A percentile compares a stretch with the other conserved stretches of the same genome.
These are phyloP conservation scores for Epithele typhae DNA, from an alignment of 768 basidiomycete species.

Conservation along the genomic window DNA sequence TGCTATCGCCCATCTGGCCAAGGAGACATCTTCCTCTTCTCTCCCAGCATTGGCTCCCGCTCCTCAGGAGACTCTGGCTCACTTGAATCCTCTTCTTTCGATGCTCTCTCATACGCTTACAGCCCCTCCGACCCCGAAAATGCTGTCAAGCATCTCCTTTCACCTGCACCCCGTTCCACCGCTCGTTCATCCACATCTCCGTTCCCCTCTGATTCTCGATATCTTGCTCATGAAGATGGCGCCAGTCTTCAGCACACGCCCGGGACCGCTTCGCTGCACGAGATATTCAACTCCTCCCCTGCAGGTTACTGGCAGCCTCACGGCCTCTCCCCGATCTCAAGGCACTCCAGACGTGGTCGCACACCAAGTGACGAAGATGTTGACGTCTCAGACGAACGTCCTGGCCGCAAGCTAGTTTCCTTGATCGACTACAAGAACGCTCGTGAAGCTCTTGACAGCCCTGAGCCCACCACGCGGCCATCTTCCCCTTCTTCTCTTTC, in stretches of 20 bases:
- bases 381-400: neutral
- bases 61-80: conserved; percentile 3
- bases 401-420: conserved; percentile 9
- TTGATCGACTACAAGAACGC: conserved; percentile 13
- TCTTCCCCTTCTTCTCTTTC: conserved; percentile 16
- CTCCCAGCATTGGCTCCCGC: conserved; percentile 6
- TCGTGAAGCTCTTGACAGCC: conserved; percentile 5
- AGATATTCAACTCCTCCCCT: conserved; percentile 17
- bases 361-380: neutral
- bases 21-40: conserved; percentile 13
- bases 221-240: neutral
- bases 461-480: neutral
- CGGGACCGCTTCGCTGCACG: conserved; percentile 11
- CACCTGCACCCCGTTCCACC: neutral
- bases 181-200: neutral
- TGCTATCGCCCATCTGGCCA: conserved; percentile 1
- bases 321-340: conserved; percentile 9
- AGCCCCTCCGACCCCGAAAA: conserved; percentile 6
- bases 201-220: conserved; percentile 1
- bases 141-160: conserved; percentile 1
- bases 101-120: conserved; percentile 10
- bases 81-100: conserved; percentile 7
- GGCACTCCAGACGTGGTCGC: too few species aligned
- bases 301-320: conserved; percentile 12
- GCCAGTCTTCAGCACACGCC: conserved; percentile 4